These are phyloP conservation scores for Endotrypanum monterogeii DNA, from an alignment of 208 protist genomes.

Conservation along the genomic window DNA sequence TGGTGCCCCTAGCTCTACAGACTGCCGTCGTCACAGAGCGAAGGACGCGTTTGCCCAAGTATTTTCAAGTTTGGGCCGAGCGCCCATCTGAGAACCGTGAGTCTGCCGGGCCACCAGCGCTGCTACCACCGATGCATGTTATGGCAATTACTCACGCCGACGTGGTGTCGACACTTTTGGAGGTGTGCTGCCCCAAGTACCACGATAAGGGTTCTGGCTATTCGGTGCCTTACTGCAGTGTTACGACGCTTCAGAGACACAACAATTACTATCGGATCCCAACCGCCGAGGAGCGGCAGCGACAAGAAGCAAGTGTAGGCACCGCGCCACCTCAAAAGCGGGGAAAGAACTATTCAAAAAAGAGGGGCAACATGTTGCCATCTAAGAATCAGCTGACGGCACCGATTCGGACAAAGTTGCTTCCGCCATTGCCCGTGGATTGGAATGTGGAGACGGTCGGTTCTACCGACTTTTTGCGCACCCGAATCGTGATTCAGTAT, in stretches of 20 bases:
- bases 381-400: conserved; percentile 13
- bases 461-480: conserved; percentile 61
- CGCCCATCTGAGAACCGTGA: conserved; percentile 21
- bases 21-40: conserved; percentile 44
- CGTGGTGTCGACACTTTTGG: conserved; percentile 56
- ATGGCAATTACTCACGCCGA: conserved; percentile 84
- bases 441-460: conserved; percentile 57
- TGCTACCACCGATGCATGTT: conserved; percentile 73
- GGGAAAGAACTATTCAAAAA: conserved; percentile 21
- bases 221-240: conserved; percentile 81
- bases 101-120: conserved; percentile 24
- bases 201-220: conserved; percentile 46
- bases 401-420: conserved; percentile 2
- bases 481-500: conserved; percentile 70
- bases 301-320: conserved; percentile 4
- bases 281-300: conserved; percentile 32
- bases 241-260: conserved; percentile 58
- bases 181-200: conserved; percentile 71
- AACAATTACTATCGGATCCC: conserved; percentile 83
- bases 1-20: conserved; percentile 44
- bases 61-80: conserved; percentile 40
- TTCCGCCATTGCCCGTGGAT: conserved; percentile 27
- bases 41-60: conserved; percentile 51
- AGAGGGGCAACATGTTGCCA: conserved; percentile 19
- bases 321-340: conserved; percentile 2